Conservation (phyloP, 176 grass and related monocot genomes). For the Oryza brachyantha region DNA sequence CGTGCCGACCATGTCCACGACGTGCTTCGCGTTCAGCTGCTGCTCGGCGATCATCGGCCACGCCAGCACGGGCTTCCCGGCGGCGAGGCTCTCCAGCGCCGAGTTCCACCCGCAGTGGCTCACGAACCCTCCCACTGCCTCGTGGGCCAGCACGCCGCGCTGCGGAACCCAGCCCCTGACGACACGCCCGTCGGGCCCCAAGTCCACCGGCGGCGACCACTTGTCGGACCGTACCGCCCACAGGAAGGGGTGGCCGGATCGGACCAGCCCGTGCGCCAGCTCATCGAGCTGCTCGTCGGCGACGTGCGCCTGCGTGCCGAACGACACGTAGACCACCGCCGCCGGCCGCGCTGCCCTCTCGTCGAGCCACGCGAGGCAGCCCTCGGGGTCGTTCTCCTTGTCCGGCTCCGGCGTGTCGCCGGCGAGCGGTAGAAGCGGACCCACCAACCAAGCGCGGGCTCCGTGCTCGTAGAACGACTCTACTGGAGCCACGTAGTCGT, state of each 20-base stretch:
- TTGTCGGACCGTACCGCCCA: conserved; percentile 46
- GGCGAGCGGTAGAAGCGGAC: conserved; percentile 34
- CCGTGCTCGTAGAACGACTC: conserved; percentile 43
- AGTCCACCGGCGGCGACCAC: conserved; percentile 35
- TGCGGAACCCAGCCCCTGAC: conserved; percentile 55
- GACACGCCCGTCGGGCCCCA: conserved; percentile 25
- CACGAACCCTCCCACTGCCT: conserved; percentile 34
- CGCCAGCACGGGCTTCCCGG: conserved; percentile 51
- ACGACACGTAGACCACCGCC: conserved; percentile 57
- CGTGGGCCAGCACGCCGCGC: conserved; percentile 43
- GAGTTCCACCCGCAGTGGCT: conserved; percentile 90
- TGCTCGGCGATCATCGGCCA: conserved; percentile 77
- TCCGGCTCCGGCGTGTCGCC: not conserved
- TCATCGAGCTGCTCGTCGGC: conserved; percentile 57
- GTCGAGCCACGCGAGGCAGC: conserved; percentile 60
- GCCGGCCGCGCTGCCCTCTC: conserved; percentile 9
- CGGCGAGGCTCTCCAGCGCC: conserved; percentile 52
- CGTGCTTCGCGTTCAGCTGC: conserved; percentile 54
- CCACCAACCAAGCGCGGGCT: conserved; percentile 33
- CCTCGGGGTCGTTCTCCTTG: conserved; percentile 29
- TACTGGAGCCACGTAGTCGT: conserved; percentile 32
- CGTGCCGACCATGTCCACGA: conserved; percentile 47
- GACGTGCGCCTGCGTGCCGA: conserved; percentile 58
- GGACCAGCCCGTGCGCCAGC: conserved; percentile 42
- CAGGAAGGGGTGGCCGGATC: conserved; percentile 52